These are phyloP conservation scores for Verticillium nubilum DNA, from an alignment of 2,329 filamentous ascomycete genomes.

Conservation along the genomic window DNA sequence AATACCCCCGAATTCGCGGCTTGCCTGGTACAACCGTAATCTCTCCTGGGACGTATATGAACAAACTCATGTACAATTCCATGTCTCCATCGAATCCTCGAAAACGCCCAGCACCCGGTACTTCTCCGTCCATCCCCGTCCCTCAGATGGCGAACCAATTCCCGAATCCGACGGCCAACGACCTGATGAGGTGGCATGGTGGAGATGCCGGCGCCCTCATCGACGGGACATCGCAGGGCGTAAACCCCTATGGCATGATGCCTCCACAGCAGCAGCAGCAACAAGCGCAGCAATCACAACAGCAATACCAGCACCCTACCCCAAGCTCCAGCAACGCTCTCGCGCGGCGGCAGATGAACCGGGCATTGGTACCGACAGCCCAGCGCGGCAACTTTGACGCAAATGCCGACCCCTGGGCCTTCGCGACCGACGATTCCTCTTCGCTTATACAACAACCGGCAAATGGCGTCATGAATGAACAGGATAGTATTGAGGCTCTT, in stretches of 20 bases:
- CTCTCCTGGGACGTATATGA: not conserved
- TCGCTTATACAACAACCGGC: constrained; percentile 25
- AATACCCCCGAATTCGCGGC: not conserved
- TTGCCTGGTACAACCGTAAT: no score
- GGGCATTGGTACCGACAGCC: constrained; percentile 40
- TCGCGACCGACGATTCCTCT: constrained; percentile 32
- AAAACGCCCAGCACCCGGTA: constrained; percentile 71
- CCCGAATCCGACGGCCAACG: constrained; percentile 40
- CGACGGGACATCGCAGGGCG: constrained; percentile 25
- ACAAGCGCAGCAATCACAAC: constrained; percentile 19
- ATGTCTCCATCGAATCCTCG: constrained; percentile 48
- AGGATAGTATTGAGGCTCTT: constrained; percentile 71
- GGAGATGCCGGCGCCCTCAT: constrained; percentile 30
- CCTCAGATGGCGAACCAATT: constrained; percentile 38
- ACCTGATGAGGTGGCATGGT: constrained; percentile 40
- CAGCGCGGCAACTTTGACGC: constrained; percentile 30
- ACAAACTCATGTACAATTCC: constrained; percentile 12
- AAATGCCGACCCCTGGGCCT: constrained; percentile 34
- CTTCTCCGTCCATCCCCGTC: constrained; percentile 55
- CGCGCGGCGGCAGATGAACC: constrained; percentile 46
- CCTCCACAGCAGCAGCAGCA: constrained; percentile 28
- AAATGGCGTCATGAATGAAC: constrained; percentile 35
- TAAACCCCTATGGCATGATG: constrained; percentile 33
- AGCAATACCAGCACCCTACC: constrained; percentile 17
- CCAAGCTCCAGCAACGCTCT: constrained; percentile 33